Conservation (phyloP, 495 filamentous ascomycete species). For the Xylaria cubensis region DNA sequence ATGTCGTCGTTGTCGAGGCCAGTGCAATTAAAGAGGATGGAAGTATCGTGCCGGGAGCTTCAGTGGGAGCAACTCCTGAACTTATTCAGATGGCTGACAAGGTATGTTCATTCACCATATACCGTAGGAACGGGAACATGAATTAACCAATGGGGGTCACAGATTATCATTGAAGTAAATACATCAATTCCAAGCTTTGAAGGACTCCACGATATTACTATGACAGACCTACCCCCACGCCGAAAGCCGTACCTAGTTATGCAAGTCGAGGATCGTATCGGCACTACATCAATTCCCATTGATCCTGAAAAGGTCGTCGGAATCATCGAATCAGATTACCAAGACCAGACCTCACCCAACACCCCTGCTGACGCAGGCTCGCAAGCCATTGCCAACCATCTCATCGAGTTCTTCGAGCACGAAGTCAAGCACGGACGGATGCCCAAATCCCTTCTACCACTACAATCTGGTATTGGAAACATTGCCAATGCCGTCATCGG, state of each 20-base stretch:
- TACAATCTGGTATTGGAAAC: conserved; percentile 92
- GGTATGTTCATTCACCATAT: conserved; percentile 41
- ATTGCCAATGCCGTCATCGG: conserved; percentile 94
- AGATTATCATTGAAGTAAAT: conserved; percentile 93
- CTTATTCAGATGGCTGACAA: conserved; percentile 89
- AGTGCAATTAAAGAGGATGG: conserved; percentile 92
- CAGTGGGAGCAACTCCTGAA: conserved; percentile 85
- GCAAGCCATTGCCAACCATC: conserved; percentile 74
- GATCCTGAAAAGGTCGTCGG: conserved; percentile 89
- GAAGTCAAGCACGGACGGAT: conserved; percentile 80
- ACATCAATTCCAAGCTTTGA: conserved; percentile 84
- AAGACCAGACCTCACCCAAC: conserved; percentile 81
- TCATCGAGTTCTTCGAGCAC: conserved; percentile 86
- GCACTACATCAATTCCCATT: conserved; percentile 82
- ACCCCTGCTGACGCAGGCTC: conserved; percentile 75
- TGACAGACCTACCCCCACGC: conserved; percentile 79
- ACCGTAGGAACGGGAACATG: neutral
- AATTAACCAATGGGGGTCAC: conserved; percentile 10
- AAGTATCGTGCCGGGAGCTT: conserved; percentile 87
- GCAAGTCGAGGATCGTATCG: conserved; percentile 79
- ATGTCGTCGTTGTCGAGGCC: conserved; percentile 87
- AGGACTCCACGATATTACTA: conserved; percentile 89
- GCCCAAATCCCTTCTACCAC: conserved; percentile 77
- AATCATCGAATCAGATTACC: conserved; percentile 83
- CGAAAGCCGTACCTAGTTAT: conserved; percentile 90